A percentile compares a stretch with the other conserved stretches of the same genome.
phyloP scores from a whole-genome alignment of 306 rosid species.

The Styphnolobium japonicum region DNA sequence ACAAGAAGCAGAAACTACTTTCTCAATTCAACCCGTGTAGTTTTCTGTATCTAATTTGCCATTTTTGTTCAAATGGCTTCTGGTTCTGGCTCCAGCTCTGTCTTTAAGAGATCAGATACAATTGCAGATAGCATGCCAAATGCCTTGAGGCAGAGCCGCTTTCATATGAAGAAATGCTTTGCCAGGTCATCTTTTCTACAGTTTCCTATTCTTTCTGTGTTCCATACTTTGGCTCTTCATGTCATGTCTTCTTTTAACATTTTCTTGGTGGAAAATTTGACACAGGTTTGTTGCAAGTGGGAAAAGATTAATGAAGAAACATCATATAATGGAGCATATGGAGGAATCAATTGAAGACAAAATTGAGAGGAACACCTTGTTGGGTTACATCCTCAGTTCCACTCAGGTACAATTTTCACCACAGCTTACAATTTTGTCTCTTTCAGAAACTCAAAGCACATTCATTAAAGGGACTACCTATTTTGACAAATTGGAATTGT shows the following conservation, averaged over 20 bases:
- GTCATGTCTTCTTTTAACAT: background rate
- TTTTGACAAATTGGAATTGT: background rate
- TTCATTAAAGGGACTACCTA: background rate
- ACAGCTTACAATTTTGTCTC: background rate
- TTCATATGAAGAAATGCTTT: conserved; percentile 75
- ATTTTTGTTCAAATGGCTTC: conserved; percentile 54
- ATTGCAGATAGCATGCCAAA: conserved; percentile 76
- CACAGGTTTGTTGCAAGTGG: conserved; percentile 44
- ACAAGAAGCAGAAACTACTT: background rate
- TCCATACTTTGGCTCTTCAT: background rate
- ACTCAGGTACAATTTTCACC: conserved; percentile 70
- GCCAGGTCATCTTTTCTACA: conserved; percentile 39
- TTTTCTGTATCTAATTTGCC: background rate
- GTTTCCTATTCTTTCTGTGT: background rate
- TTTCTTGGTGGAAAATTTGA: conserved; percentile 12
- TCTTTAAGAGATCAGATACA: conserved; percentile 55
- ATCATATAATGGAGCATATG: conserved; percentile 66
- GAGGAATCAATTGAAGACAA: conserved; percentile 58
- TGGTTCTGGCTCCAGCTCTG: conserved; percentile 19
- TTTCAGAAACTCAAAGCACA: background rate
- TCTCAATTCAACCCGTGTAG: background rate
- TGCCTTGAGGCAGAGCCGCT: conserved; percentile 68
- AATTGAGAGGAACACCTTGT: conserved; percentile 58
- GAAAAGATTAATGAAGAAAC: conserved; percentile 53
- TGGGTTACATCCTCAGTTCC: conserved; percentile 69